These are phyloP conservation scores for Hippophae tibetana DNA, from an alignment of 306 rosid species.

Conservation along the genomic window DNA sequence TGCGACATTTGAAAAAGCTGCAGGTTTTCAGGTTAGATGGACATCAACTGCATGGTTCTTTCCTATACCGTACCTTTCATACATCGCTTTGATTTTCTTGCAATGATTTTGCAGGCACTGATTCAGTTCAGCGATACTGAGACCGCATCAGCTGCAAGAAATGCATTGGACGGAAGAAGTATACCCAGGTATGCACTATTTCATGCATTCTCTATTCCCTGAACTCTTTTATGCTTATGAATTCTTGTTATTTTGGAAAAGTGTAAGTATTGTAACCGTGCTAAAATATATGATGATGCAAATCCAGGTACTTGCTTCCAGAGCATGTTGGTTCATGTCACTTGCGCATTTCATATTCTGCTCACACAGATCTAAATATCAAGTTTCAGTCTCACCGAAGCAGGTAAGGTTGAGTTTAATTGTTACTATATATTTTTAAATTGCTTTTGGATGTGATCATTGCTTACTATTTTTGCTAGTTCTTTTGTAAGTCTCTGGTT, in stretches of 20 bases:
- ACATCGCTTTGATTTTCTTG: conserved; percentile 7
- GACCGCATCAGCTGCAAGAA: conserved; percentile 74
- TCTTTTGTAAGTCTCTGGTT: conserved; percentile 23
- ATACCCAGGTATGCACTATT: conserved; percentile 60
- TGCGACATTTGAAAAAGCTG: conserved; percentile 89
- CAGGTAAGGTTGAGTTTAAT: conserved; percentile 49
- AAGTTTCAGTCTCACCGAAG: conserved; percentile 93
- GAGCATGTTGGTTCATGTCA: conserved; percentile 73
- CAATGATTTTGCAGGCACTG: conserved; percentile 49
- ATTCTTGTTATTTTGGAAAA: conserved; percentile 10
- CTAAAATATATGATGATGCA: conserved; percentile 9
- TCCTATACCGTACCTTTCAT: conserved; percentile 8
- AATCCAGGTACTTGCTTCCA: conserved; percentile 70
- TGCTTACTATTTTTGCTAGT: conserved; percentile 7
- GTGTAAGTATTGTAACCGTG: not conserved
- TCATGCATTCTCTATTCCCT: conserved; percentile 6
- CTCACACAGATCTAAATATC: conserved; percentile 85
- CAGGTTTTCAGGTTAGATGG: conserved; percentile 73
- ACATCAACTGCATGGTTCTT: conserved; percentile 3
- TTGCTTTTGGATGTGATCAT: conserved; percentile 6
- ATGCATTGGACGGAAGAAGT: conserved; percentile 89
- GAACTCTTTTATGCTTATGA: not conserved
- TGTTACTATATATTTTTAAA: conserved; percentile 10
- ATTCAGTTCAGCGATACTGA: conserved; percentile 83
- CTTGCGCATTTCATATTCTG: conserved; percentile 84